These are phyloP conservation scores for Berberis vulgaris DNA, from an alignment of 164 flowering plant species.

Conservation along the genomic window DNA sequence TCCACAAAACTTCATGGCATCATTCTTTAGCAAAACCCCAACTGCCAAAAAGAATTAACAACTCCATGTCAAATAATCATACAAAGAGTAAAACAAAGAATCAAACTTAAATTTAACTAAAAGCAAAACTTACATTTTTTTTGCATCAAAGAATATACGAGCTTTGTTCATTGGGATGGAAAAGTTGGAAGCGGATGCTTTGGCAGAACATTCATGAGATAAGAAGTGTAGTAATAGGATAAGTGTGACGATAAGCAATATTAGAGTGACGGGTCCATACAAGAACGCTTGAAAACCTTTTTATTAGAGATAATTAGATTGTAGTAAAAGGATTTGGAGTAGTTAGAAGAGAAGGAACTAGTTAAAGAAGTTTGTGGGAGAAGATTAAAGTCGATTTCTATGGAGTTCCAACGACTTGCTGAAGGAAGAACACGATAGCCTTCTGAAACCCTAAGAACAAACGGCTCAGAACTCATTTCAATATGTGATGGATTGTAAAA, in stretches of 20 bases:
- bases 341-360: slow-evolving; percentile 26
- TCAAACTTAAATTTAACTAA: background rate
- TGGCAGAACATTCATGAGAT: slow-evolving; percentile 24
- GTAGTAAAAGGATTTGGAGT: slow-evolving; percentile 35
- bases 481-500: no score
- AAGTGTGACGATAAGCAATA: slow-evolving; percentile 14
- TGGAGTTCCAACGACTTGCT: slow-evolving; percentile 44
- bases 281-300: slow-evolving; percentile 26
- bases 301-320: slow-evolving; percentile 31
- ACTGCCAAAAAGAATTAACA: slow-evolving; percentile 24
- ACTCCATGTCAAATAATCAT: background rate
- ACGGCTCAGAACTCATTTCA: slow-evolving; percentile 6
- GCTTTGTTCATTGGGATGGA: slow-evolving; percentile 45
- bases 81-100: background rate
- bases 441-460: slow-evolving; percentile 26
- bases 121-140: slow-evolving; percentile 39
- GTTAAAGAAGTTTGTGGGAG: slow-evolving; percentile 12
- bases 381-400: slow-evolving; percentile 23
- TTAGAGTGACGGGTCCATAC: slow-evolving; percentile 10
- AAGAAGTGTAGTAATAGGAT: slow-evolving; percentile 25
- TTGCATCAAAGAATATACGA: slow-evolving; percentile 58
- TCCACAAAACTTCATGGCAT: slow-evolving; percentile 36
- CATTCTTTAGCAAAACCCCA: slow-evolving; percentile 35
- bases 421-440: slow-evolving; percentile 47
- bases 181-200: slow-evolving; percentile 23